phyloP scores from a whole-genome alignment of 75 land plant genomes.

The Chamaecyparis obtusa region DNA sequence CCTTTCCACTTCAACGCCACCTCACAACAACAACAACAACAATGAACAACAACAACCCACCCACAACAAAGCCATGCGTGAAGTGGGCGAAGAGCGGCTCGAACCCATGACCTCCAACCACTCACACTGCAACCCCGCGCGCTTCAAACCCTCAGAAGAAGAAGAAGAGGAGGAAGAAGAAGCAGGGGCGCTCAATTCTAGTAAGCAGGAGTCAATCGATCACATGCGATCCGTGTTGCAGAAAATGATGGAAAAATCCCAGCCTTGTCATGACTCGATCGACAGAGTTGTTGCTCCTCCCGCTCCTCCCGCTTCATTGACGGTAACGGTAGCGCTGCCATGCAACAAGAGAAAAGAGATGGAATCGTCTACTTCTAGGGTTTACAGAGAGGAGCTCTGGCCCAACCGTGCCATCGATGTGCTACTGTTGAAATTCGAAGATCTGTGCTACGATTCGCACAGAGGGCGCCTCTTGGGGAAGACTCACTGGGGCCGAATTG shows the following conservation, averaged over 20 bases:
- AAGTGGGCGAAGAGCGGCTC: not conserved
- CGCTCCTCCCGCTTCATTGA: no score
- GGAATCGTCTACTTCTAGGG: not conserved
- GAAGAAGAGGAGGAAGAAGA: not conserved
- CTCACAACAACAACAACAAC: not conserved
- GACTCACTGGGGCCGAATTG: slow-evolving; percentile 5
- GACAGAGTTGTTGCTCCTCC: not conserved
- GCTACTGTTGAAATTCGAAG: not conserved
- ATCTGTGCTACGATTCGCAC: not conserved
- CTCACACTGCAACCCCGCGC: not conserved
- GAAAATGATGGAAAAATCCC: not conserved
- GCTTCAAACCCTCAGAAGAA: not conserved
- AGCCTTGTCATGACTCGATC: not conserved
- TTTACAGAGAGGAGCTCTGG: slow-evolving; percentile 7
- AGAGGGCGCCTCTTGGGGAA: not conserved
- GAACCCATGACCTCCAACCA: not conserved
- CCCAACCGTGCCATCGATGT: slow-evolving; percentile 7
- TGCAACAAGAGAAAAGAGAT: slow-evolving; percentile 5
- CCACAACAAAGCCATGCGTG: not conserved
- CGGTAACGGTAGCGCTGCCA: not conserved
- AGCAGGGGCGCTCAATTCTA: not conserved
- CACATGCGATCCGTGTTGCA: not conserved
- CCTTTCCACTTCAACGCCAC: not conserved
- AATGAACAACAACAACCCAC: not conserved
- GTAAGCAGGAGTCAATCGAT: not conserved